phyloP scores from a whole-genome alignment of 768 basidiomycete species.

The Crepidotus variabilis region DNA sequence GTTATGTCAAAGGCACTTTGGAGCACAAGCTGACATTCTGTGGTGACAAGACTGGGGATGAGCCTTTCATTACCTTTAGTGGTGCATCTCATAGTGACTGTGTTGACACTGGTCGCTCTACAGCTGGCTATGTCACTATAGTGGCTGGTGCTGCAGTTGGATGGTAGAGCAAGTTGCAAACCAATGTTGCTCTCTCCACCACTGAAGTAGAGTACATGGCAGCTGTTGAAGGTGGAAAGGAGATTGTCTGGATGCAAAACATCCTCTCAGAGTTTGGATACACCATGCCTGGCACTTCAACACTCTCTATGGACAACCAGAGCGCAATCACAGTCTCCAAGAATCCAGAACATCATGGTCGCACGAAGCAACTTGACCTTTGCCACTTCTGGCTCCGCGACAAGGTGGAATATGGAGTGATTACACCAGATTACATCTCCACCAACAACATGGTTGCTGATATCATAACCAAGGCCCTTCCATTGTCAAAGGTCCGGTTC shows the following conservation, averaged over 20 bases:
- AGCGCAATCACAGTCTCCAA: constrained; percentile 6
- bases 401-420: not conserved
- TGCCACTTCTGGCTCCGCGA: constrained; percentile 1
- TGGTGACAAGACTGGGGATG: not conserved
- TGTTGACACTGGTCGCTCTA: constrained; percentile 24
- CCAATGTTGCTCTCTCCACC: constrained; percentile 28
- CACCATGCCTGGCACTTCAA: too few relatives aligned
- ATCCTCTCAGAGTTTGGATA: too few relatives aligned
- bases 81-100: constrained; percentile 28
- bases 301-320: constrained; percentile 16
- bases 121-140: constrained; percentile 5
- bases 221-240: constrained; percentile 21
- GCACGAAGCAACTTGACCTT: constrained; percentile 10
- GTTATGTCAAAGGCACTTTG: constrained; percentile 12
- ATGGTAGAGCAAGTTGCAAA: constrained; percentile 7
- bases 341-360: constrained; percentile 11
- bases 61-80: constrained; percentile 16
- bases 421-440: not conserved
- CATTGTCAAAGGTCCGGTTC: too few relatives aligned
- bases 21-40: not conserved
- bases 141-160: too few relatives aligned
- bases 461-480: not conserved
- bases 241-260: constrained; percentile 20
- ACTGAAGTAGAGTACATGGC: constrained; percentile 33
- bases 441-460: not conserved